These are phyloP conservation scores for Aspergillus pseudoviridinutans DNA, from an alignment of 2,329 filamentous ascomycete species.

Conservation along the genomic window DNA sequence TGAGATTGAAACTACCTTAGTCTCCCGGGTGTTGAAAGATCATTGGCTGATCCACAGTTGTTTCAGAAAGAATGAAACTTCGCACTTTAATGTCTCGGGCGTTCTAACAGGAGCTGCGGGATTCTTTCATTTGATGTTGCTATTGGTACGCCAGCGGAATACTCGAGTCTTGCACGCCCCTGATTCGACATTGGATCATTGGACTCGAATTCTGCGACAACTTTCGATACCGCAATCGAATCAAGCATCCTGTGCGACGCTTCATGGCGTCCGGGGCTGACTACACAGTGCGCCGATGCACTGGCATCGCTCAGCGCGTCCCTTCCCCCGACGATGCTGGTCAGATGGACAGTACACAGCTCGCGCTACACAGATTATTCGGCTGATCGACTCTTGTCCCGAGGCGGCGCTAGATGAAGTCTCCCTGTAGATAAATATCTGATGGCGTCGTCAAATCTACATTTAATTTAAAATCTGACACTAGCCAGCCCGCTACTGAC, in stretches of 20 bases:
- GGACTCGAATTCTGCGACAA: not conserved
- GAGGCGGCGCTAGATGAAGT: slow-evolving; percentile 7
- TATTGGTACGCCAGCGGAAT: not conserved
- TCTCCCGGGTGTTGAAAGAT: not conserved
- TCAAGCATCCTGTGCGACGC: not conserved
- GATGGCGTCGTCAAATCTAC: slow-evolving; percentile 14
- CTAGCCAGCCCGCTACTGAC: slow-evolving; percentile 11
- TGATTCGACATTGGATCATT: not conserved
- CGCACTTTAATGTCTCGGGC: not conserved
- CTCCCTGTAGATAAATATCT: slow-evolving; percentile 1
- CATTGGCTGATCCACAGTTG: not conserved
- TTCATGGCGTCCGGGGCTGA: not conserved
- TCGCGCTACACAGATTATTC: not conserved
- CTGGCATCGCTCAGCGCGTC: not conserved
- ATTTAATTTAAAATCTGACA: slow-evolving; percentile 11
- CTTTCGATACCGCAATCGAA: not conserved
- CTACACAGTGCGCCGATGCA: not conserved
- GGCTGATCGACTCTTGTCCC: not conserved
- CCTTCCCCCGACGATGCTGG: not conserved
- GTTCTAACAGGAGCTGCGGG: not conserved
- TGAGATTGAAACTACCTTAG: not conserved
- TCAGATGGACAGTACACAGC: not conserved
- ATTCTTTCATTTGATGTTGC: not conserved
- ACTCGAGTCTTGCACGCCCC: not conserved
- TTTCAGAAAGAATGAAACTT: not conserved